Conservation (phyloP, 352 stramenopile genomes). For the Blastocystis sp. region DNA sequence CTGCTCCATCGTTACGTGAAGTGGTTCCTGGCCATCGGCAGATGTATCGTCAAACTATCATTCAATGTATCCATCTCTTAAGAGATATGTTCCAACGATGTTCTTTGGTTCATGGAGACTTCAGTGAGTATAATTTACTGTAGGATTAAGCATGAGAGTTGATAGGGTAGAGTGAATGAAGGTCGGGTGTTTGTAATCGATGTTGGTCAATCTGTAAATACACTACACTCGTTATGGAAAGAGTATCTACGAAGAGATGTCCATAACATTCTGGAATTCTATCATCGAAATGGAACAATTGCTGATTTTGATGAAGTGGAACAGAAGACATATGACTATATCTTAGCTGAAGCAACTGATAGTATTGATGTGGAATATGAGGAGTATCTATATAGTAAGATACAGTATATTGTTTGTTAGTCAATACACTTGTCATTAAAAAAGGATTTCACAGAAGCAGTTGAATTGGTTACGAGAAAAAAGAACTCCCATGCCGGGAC, state of each 20-base stretch:
- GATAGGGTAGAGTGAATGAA: conserved; percentile 28
- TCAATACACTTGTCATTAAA: no score
- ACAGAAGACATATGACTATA: neutral
- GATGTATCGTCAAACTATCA: conserved; percentile 71
- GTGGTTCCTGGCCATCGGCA: conserved; percentile 75
- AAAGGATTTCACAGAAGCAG: neutral
- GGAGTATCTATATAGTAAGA: neutral
- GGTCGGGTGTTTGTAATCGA: conserved; percentile 79
- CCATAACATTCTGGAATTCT: neutral
- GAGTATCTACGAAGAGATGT: neutral
- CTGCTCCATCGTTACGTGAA: conserved; percentile 84
- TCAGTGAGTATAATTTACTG: conserved; percentile 81
- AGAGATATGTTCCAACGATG: conserved; percentile 77
- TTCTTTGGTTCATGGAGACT: conserved; percentile 75
- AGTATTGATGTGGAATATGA: neutral
- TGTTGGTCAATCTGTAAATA: conserved; percentile 75
- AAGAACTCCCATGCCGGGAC: conserved; percentile 56
- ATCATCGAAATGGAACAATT: neutral
- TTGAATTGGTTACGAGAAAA: neutral
- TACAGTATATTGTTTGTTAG: neutral
- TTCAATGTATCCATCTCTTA: conserved; percentile 79
- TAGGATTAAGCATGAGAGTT: conserved; percentile 68
- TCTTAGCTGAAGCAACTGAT: neutral
- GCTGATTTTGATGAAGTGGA: neutral
- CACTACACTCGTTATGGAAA: conserved; percentile 72